These are phyloP conservation scores for Lanzia echinophila DNA, from an alignment of 2,329 filamentous ascomycete species.

Conservation along the genomic window DNA sequence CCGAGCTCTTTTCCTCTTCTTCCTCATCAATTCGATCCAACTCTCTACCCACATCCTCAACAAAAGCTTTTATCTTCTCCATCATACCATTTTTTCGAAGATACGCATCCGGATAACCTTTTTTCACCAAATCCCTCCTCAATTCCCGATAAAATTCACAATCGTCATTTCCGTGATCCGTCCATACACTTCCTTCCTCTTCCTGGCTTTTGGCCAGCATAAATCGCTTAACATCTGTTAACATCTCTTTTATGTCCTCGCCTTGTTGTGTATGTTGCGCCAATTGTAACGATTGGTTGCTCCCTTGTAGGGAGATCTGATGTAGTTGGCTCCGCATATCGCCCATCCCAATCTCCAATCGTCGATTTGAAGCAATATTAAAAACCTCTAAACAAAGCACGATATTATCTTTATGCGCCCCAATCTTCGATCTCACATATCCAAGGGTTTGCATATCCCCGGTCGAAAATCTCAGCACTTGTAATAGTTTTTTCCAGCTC, in stretches of 20 bases:
- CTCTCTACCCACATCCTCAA: not conserved
- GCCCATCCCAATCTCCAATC: not conserved
- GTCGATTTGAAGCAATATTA: not conserved
- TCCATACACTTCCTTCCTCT: slow-evolving; percentile 18
- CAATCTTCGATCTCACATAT: slow-evolving; percentile 6
- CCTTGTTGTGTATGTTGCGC: not conserved
- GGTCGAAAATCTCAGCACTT: slow-evolving; percentile 12
- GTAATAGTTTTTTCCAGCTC: not conserved
- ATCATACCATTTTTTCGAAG: not conserved
- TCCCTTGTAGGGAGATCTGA: too few relatives aligned
- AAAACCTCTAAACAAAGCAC: slow-evolving; percentile 8
- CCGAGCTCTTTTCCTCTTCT: not conserved
- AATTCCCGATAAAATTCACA: slow-evolving; percentile 50
- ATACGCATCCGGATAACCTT: slow-evolving; percentile 32
- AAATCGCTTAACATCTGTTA: not conserved
- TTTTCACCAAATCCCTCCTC: slow-evolving; percentile 44
- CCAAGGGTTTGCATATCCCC: slow-evolving; percentile 8
- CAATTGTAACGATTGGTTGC: too few relatives aligned
- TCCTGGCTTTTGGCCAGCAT: not conserved
- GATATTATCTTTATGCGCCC: slow-evolving; percentile 9
- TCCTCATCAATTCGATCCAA: not conserved
- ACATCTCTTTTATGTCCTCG: slow-evolving; percentile 1
- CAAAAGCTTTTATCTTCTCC: not conserved
- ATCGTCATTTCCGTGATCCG: slow-evolving; percentile 33
- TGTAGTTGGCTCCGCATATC: not conserved